phyloP scores from a whole-genome alignment of 1,139 yeast genomes.

The Sugiyamaella castrensis region DNA sequence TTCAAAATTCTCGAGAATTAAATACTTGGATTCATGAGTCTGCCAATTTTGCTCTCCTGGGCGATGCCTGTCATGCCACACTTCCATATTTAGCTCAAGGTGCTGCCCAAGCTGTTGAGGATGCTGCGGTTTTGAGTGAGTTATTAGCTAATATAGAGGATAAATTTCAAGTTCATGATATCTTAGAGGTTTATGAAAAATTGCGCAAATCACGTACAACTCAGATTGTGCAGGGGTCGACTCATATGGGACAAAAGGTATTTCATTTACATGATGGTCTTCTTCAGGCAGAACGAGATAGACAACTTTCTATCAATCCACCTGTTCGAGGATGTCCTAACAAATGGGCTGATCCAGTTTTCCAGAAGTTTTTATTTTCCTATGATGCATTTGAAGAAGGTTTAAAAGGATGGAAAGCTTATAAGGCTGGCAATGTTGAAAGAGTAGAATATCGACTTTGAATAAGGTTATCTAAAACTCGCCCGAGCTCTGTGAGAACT shows the following conservation, averaged over 20 bases:
- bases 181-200: constrained; percentile 27
- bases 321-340: constrained; percentile 34
- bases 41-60: constrained; percentile 32
- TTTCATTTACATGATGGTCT: constrained; percentile 36
- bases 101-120: constrained; percentile 45
- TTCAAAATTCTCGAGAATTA: constrained; percentile 32
- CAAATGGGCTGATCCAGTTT: constrained; percentile 36
- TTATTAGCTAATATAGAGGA: constrained; percentile 36
- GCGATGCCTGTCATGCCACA: constrained; percentile 44
- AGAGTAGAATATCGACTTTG: constrained; percentile 4
- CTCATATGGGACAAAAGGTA: constrained; percentile 27
- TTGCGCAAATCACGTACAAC: constrained; percentile 35
- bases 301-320: constrained; percentile 29
- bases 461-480: not conserved
- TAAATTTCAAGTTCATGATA: constrained; percentile 28
- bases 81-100: constrained; percentile 45
- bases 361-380: constrained; percentile 33
- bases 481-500: too few species aligned
- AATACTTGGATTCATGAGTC: constrained; percentile 27
- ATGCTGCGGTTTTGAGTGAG: constrained; percentile 35
- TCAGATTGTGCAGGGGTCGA: constrained; percentile 33
- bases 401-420: constrained; percentile 10
- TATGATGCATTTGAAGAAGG: constrained; percentile 36
- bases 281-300: constrained; percentile 31
- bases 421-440: not conserved